Percentiles rank a stretch among this genome's conserved stretches.
Evolutionary conservation across 1,284 basidiomycete species (phyloP).

Genomic region (Hemileia vastatrix): DNA sequence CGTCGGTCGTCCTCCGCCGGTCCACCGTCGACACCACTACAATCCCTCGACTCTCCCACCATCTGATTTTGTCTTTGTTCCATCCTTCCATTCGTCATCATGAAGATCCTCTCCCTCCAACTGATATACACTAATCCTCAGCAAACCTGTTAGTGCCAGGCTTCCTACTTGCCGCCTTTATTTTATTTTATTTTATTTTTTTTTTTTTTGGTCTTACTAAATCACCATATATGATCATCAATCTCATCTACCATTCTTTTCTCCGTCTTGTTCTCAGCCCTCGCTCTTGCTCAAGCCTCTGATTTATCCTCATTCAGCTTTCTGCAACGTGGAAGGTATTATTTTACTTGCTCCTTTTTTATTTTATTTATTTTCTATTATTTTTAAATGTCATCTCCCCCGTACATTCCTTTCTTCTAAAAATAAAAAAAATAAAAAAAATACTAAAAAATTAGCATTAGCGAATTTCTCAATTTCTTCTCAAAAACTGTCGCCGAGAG

Average conservation of each 20-base stretch:
- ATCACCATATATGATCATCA: too few relatives aligned
- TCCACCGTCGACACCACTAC: too few relatives aligned
- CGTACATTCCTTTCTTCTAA: too few relatives aligned
- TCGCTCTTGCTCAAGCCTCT: conserved; percentile 59
- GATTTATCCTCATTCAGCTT: conserved; percentile 90
- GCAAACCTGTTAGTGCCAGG: conserved; percentile 43
- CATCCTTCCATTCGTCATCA: too few relatives aligned
- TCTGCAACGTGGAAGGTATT: conserved; percentile 60
- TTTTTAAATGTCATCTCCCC: background rate
- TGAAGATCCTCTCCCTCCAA: conserved; percentile 51
- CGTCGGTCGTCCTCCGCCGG: too few relatives aligned
- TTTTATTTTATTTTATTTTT: background rate
- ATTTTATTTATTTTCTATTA: background rate
- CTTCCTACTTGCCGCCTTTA: conserved; percentile 34
- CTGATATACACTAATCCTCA: conserved; percentile 42
- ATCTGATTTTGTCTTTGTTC: too few relatives aligned
- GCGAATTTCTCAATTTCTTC: conserved; percentile 84
- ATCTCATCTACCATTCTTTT: background rate
- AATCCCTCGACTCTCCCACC: too few relatives aligned
- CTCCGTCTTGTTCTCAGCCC: conserved; percentile 46
- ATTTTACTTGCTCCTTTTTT: conserved; percentile 47
- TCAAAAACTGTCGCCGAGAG: conserved; percentile 85
- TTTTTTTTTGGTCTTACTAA: background rate
- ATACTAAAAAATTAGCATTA: too few relatives aligned
- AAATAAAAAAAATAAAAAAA: too few relatives aligned